Percentiles rank a stretch among this genome's conserved stretches.
phyloP scores from a whole-genome alignment of 2,329 filamentous ascomycete genomes.

The Delphinella strobiligena region DNA sequence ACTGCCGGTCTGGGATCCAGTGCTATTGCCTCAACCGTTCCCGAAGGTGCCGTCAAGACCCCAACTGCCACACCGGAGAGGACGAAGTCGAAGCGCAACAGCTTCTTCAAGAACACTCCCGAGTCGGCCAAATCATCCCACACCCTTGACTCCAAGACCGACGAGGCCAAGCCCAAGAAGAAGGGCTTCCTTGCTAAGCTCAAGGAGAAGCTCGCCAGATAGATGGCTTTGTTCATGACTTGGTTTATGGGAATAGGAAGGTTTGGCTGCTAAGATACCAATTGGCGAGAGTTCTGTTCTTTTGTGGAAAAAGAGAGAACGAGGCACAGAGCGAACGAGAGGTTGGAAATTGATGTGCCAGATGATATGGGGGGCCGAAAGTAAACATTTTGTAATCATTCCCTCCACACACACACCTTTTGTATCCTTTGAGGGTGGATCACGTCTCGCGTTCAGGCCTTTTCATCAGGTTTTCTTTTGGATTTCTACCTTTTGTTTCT shows the following conservation, averaged over 20 bases:
- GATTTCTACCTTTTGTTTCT: background rate
- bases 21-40: slow-evolving; percentile 11
- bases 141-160: slow-evolving; percentile 15
- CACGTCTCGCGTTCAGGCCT: too few species aligned
- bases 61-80: slow-evolving; percentile 7
- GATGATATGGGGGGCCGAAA: background rate
- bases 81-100: slow-evolving; percentile 9
- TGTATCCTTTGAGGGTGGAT: background rate
- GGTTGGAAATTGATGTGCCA: background rate
- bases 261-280: too few species aligned
- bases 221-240: slow-evolving; percentile 2
- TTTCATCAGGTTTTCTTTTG: background rate
- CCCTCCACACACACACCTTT: background rate
- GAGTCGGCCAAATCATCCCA: slow-evolving; percentile 8
- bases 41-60: background rate
- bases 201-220: slow-evolving; percentile 34
- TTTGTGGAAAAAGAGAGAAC: background rate
- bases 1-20: slow-evolving; percentile 28
- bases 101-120: slow-evolving; percentile 9
- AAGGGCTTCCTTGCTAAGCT: slow-evolving; percentile 35
- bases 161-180: slow-evolving; percentile 33
- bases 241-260: too few species aligned
- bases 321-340: background rate
- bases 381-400: background rate
- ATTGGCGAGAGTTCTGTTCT: background rate